Evolutionary conservation across 2,329 filamentous ascomycete species (phyloP), one percentile per base, ranked within the genome.

Genomic region (Nothopassalora personata): DNA sequence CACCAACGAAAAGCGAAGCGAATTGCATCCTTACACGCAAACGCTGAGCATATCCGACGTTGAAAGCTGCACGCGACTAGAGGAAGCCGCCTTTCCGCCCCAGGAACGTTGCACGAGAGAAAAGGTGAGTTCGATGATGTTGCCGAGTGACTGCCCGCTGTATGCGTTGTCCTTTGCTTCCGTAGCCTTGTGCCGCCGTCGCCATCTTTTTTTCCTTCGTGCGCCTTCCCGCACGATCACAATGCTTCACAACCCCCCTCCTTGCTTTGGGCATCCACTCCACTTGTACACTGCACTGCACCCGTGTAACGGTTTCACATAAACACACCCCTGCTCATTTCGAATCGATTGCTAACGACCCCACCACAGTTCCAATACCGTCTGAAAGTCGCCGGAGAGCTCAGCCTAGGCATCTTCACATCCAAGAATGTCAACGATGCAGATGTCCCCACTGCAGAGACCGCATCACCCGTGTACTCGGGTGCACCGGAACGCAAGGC

Each of bases 371-470:
- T 94, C 69, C 77, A 82, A 58, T 95, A 95, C 74, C 88, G 90
- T 61, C 82, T 96, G 28, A 83, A 81, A 28, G 81, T 79, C 69
- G 92, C 88, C 71, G 86, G 88, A 43, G 88, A 92, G 69, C 82
- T 96, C 57, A 88, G 84, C 71, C 79, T 92, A 54, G 92, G 91
- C 30, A 76, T 96, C 57, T 96, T 93, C 77, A 89, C 88, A 64
- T 87, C 85, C 13, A 80, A 81, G 64, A 51, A 4, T 18, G 39
- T 15, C 39, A 73, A 76, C 67, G 75, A 78, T 85, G 54, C 55
- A 66, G 82, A 88, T 71, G 65, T 76, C 72, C 76, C 81, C 62
- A 88, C 85, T 60, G 72, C 82, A 65, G 72, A 77, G 64, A 75
- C 76, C 53, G 82, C 84, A 65, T 76, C 78, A 65, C 79, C 81